Percentiles rank a stretch among this genome's conserved stretches.
Evolutionary conservation across 805 yeast genomes (phyloP).

Genomic region (Ogataea nakhonphanomensis): DNA sequence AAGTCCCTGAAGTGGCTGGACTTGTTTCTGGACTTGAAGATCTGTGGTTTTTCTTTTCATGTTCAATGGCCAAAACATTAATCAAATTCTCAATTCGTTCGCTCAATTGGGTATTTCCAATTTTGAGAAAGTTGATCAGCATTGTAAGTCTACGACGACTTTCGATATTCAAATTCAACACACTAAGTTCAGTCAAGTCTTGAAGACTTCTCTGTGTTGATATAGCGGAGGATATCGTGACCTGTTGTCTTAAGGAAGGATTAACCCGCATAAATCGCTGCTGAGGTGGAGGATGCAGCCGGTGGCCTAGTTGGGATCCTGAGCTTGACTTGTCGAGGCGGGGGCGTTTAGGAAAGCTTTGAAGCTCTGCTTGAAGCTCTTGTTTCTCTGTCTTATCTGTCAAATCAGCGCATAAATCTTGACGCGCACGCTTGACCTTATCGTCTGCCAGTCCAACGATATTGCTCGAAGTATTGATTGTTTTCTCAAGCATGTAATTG

Average conservation of each 20-base stretch:
- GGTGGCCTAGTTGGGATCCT: constrained; percentile 4
- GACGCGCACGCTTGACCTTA: constrained; percentile 18
- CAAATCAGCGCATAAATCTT: constrained; percentile 3
- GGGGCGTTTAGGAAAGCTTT: constrained; percentile 17
- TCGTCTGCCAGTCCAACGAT: constrained; percentile 18
- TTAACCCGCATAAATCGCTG: constrained; percentile 17
- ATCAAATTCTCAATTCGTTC: constrained; percentile 57
- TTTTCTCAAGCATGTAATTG: constrained; percentile 35
- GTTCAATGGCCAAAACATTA: constrained; percentile 27
- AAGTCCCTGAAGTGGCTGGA: background rate
- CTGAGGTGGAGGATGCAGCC: constrained; percentile 11
- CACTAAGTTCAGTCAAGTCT: constrained; percentile 34
- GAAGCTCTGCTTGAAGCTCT: background rate
- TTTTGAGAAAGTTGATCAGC: constrained; percentile 71
- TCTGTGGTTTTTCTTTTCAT: constrained; percentile 12
- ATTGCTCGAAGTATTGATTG: constrained; percentile 29
- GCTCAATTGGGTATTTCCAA: constrained; percentile 76
- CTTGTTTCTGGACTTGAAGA: constrained; percentile 1
- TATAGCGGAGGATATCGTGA: constrained; percentile 29
- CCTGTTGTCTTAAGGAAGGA: constrained; percentile 27
- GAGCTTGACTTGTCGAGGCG: constrained; percentile 15
- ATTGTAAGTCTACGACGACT: constrained; percentile 73
- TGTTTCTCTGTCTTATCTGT: background rate
- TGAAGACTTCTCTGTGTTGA: constrained; percentile 31
- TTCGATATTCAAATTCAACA: constrained; percentile 46